Conservation (phyloP, 768 basidiomycete genomes). For the Postia placenta region DNA sequence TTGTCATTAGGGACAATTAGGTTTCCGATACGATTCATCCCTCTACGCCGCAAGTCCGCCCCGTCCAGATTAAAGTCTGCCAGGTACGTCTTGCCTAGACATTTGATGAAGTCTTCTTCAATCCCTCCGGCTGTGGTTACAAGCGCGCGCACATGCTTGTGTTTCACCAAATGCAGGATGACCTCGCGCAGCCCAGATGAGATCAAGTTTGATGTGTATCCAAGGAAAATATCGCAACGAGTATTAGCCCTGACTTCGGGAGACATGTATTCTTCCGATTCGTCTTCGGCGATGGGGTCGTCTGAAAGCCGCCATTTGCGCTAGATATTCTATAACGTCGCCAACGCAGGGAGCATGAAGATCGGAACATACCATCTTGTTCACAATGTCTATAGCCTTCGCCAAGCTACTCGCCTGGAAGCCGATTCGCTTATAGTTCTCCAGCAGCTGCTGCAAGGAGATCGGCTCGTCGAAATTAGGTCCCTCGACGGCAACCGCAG, state of each 20-base stretch:
- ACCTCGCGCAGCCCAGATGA: slow-evolving; percentile 95
- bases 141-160: slow-evolving; percentile 81
- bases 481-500: slow-evolving; percentile 69
- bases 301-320: slow-evolving; percentile 86
- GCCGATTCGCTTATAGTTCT: slow-evolving; percentile 84
- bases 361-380: slow-evolving; percentile 73
- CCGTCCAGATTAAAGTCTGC: slow-evolving; percentile 92
- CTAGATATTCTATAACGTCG: slow-evolving; percentile 34
- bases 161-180: slow-evolving; percentile 87
- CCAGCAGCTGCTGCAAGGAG: slow-evolving; percentile 64
- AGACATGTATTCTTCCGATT: slow-evolving; percentile 57
- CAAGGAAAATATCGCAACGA: slow-evolving; percentile 87
- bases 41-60: slow-evolving; percentile 74
- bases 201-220: slow-evolving; percentile 98
- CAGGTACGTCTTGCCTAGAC: slow-evolving; percentile 93
- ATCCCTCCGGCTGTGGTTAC: slow-evolving; percentile 98
- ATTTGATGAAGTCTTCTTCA: slow-evolving; percentile 99
- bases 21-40: slow-evolving; percentile 98
- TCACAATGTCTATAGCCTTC: slow-evolving; percentile 82
- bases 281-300: slow-evolving; percentile 67
- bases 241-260: slow-evolving; percentile 60
- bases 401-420: slow-evolving; percentile 96
- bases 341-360: background rate
- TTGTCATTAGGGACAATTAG: slow-evolving; percentile 96
- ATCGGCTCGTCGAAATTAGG: slow-evolving; percentile 76